Percentiles rank a stretch among this genome's conserved stretches.
phyloP scores from a whole-genome alignment of 2,329 filamentous ascomycete species.

The Chaetomium olivaceum region DNA sequence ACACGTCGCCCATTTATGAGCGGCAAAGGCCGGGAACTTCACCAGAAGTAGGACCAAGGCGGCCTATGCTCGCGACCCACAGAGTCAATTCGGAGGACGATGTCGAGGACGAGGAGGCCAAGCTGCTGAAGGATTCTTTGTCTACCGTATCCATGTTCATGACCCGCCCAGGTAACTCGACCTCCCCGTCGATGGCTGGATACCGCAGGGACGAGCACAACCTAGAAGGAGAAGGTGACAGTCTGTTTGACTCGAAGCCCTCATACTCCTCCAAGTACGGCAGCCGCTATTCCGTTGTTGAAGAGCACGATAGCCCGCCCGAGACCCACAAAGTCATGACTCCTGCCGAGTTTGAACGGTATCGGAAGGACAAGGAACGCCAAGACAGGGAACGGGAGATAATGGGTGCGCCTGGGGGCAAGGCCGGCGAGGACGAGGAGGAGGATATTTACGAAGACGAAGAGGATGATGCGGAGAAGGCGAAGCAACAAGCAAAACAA shows the following conservation, averaged over 20 bases:
- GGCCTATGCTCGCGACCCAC: constrained; percentile 36
- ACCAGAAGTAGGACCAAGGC: constrained; percentile 39
- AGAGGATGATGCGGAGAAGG: constrained; percentile 77
- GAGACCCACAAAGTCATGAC: constrained; percentile 80
- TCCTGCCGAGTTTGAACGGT: constrained; percentile 80
- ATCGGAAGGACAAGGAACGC: constrained; percentile 72
- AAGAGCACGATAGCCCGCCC: constrained; percentile 42
- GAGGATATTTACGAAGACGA: constrained; percentile 79
- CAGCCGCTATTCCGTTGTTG: constrained; percentile 40
- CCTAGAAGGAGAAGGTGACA: constrained; percentile 50
- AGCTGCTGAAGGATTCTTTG: constrained; percentile 54
- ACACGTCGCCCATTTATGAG: constrained; percentile 38
- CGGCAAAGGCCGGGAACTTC: constrained; percentile 38
- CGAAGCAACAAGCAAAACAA: constrained; percentile 71
- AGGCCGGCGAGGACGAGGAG: constrained; percentile 58
- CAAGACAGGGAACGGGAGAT: constrained; percentile 31
- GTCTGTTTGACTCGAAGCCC: constrained; percentile 54
- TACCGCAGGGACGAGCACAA: constrained; percentile 45
- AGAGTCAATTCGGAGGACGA: constrained; percentile 35
- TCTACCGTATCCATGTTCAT: constrained; percentile 51
- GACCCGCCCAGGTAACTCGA: constrained; percentile 26
- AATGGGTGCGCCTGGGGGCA: constrained; percentile 44
- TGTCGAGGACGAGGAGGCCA: constrained; percentile 55
- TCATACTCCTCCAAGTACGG: constrained; percentile 42
- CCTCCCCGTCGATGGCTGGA: constrained; percentile 33